Base-by-base conservation (phyloP, 768 basidiomycete genomes). In the Trametes gibbosa region DNA sequence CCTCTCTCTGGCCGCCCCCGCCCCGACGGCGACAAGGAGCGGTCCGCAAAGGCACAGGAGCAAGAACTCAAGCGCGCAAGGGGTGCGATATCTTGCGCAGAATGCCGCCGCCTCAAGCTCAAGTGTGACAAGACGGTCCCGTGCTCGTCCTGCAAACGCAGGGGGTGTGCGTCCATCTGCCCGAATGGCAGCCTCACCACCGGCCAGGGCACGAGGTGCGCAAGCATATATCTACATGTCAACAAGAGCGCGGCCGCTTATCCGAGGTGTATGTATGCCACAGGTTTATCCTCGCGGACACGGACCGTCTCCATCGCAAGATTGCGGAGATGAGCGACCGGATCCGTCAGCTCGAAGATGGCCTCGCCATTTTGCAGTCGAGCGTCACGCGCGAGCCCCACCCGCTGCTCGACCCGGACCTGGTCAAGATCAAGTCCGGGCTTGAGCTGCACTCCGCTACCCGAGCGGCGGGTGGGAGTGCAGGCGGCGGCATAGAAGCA, bases 111-210 rank as follows among this genome's bases (percentile, higher is more conserved):
- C 32, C 66, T 70, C 58, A 70, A 70, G 66, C 67, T 70, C 66
- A 70, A 70, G 59, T 90, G 89, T 70, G 86, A 90, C 73, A 90
- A 90, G 72, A 87, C 81, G 3, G 81, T 79, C 16, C 78, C 77
- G 0, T 80, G 79, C 62, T 74, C 77, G 1, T 81, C 78, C 5
- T 75, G 89, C 70, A 88, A 84, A 68, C 82, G 89, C 41, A 76
- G 89, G 64, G 89, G 89, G 27, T 90, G 89, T 66, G 82, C 85
- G 5, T 84, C 85, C 12, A 90, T 91, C 53, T 91, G 89, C 72
- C 88, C 87, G 3, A 89, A 89, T 65, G 88, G 87, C 29, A 87
- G 85, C 67, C 77, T 90, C 39, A 82, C 86, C 14, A 90, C 89
- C 1, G 89, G 89, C 5, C 86, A 90, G 67, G 89, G 89, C 19